Conservation (phyloP, 306 rosid species). For the Clitoria ternatea region DNA sequence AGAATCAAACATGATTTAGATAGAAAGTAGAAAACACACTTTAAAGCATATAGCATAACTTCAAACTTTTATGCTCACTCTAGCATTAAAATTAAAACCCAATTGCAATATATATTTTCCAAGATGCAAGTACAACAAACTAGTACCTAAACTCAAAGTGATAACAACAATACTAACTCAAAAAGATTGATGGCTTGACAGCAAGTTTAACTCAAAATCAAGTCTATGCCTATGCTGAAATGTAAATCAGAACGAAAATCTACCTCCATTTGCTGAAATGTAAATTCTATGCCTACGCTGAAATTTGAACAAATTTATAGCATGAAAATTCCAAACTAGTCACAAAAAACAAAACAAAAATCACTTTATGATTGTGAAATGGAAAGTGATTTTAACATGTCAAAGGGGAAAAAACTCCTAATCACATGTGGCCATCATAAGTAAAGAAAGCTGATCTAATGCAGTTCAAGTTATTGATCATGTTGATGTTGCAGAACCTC, state of each 20-base stretch:
- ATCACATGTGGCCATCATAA: neutral
- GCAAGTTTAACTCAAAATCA: too few relatives aligned
- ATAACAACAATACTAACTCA: neutral
- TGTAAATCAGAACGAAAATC: neutral
- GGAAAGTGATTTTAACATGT: neutral
- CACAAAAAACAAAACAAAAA: neutral
- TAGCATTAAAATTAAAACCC: neutral
- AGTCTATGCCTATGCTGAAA: too few relatives aligned
- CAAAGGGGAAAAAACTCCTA: neutral
- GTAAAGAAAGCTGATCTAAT: neutral
- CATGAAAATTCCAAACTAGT: neutral
- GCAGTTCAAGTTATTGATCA: conserved; percentile 6
- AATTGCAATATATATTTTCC: neutral
- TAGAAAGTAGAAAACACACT: neutral
- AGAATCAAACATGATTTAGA: neutral
- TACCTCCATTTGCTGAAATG: neutral
- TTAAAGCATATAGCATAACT: neutral
- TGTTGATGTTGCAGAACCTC: conserved; percentile 71
- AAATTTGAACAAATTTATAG: neutral
- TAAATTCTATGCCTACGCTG: neutral
- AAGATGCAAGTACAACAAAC: neutral
- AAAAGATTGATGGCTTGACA: too few relatives aligned
- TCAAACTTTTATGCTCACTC: neutral
- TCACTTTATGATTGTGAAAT: neutral
- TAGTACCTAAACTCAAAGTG: conserved; percentile 10